Conservation (phyloP, 176 grass and related monocot species). For the Bolboschoenus planiculmis region DNA sequence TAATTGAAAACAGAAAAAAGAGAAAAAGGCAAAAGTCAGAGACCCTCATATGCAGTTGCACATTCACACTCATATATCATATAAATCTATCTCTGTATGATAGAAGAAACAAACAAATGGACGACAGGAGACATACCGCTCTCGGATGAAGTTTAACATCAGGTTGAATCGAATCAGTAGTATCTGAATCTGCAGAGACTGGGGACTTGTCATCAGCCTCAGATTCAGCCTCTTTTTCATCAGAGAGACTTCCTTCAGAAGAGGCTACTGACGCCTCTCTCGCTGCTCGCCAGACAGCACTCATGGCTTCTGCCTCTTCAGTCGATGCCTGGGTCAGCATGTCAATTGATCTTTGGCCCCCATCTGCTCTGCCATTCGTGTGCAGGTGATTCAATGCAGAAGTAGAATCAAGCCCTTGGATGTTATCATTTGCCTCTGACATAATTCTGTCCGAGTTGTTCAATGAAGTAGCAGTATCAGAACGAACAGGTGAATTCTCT, state of each 20-base stretch:
- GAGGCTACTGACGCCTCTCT: slow-evolving; percentile 73
- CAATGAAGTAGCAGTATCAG: slow-evolving; percentile 55
- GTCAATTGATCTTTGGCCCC: slow-evolving; percentile 80
- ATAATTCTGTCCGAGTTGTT: slow-evolving; percentile 46
- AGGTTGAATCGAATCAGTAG: slow-evolving; percentile 59
- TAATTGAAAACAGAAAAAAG: background rate
- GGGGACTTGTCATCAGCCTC: slow-evolving; percentile 58
- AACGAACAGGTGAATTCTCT: slow-evolving; percentile 76
- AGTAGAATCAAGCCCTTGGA: slow-evolving; percentile 33
- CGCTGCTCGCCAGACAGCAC: slow-evolving; percentile 87
- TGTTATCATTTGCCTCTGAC: slow-evolving; percentile 40
- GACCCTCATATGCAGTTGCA: background rate
- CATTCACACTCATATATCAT: slow-evolving; percentile 1
- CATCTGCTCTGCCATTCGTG: slow-evolving; percentile 49
- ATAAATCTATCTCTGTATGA: slow-evolving; percentile 10
- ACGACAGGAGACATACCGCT: slow-evolving; percentile 54
- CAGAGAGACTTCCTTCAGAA: slow-evolving; percentile 82
- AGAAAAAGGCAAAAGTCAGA: background rate
- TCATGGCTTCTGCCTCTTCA: slow-evolving; percentile 96
- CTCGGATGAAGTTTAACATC: slow-evolving; percentile 80
- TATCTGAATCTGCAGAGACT: slow-evolving; percentile 48
- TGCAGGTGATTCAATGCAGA: slow-evolving; percentile 41
- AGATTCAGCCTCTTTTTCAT: slow-evolving; percentile 72
- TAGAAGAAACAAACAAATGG: slow-evolving; percentile 14
- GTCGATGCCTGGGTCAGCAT: slow-evolving; percentile 87